A percentile compares a stretch with the other conserved stretches of the same genome.
These are phyloP conservation scores for Cladophialophora immunda DNA, from an alignment of 2,329 filamentous ascomycete genomes.

Conservation along the genomic window DNA sequence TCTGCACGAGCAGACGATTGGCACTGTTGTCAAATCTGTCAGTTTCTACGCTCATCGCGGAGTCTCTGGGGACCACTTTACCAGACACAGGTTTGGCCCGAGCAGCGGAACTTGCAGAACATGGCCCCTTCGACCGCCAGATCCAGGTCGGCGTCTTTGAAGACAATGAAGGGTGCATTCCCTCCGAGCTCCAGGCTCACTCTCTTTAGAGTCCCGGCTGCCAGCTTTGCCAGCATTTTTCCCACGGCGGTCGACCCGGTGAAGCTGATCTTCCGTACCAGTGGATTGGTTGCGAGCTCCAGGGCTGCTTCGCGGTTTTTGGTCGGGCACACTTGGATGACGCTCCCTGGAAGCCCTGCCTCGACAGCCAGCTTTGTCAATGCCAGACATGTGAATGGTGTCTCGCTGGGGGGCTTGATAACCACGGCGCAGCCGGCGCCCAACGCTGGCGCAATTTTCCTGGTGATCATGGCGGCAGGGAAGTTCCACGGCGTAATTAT, in stretches of 20 bases:
- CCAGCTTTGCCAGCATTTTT: slow-evolving; percentile 44
- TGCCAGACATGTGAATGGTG: slow-evolving; percentile 45
- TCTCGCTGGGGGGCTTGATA: slow-evolving; percentile 48
- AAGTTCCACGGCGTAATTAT: slow-evolving; percentile 93
- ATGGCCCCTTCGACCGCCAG: slow-evolving; percentile 33
- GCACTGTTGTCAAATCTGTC: too few species aligned
- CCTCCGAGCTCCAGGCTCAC: slow-evolving; percentile 55
- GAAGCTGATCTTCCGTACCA: slow-evolving; percentile 42
- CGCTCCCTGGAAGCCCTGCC: slow-evolving; percentile 45
- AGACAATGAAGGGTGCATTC: slow-evolving; percentile 52
- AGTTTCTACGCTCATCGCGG: too few species aligned
- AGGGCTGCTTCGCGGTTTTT: slow-evolving; percentile 7
- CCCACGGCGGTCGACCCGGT: slow-evolving; percentile 46
- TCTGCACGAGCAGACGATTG: too few species aligned
- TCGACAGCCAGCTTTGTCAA: slow-evolving; percentile 44
- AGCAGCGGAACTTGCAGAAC: slow-evolving; percentile 30
- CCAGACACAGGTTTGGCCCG: slow-evolving; percentile 54
- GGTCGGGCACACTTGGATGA: slow-evolving; percentile 53
- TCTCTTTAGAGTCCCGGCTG: slow-evolving; percentile 49
- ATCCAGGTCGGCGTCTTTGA: slow-evolving; percentile 51
- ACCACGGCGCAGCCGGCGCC: slow-evolving; percentile 50
- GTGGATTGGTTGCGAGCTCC: slow-evolving; percentile 13
- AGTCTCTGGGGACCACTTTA: too few species aligned
- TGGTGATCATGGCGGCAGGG: slow-evolving; percentile 73
- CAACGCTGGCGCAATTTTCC: slow-evolving; percentile 46